Evolutionary conservation across 805 yeast species (phyloP).

Genomic region (Ogataea minuta): DNA sequence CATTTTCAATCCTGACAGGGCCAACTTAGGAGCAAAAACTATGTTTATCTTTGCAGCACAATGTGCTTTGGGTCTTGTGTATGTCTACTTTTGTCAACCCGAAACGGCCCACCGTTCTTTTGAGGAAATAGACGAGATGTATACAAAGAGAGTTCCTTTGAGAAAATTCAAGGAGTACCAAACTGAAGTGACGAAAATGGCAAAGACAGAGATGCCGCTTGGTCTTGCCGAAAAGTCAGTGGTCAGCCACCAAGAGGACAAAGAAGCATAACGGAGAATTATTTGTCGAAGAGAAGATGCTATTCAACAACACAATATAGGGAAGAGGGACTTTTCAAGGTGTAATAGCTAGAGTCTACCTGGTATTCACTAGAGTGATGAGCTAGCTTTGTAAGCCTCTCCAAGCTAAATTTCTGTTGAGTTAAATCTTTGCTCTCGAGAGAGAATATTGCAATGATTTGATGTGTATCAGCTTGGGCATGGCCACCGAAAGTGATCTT

Average conservation of each 20-base stretch:
- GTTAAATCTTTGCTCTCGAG: too few species aligned
- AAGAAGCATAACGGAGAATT: neutral
- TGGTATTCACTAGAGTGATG: too few species aligned
- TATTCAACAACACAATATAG: neutral
- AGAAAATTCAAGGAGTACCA: conserved; percentile 19
- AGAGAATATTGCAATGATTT: too few species aligned
- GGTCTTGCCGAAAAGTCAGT: neutral
- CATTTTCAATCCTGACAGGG: conserved; percentile 47
- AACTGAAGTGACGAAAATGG: conserved; percentile 5
- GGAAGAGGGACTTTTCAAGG: too few species aligned
- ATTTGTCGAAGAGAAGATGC: neutral
- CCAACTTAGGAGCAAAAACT: conserved; percentile 49
- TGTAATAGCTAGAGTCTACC: too few species aligned
- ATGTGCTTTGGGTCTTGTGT: conserved; percentile 32
- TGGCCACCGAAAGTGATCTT: too few species aligned
- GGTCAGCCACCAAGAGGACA: neutral
- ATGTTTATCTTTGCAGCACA: conserved; percentile 47
- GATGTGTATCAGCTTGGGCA: too few species aligned
- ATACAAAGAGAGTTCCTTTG: conserved; percentile 34
- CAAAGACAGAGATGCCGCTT: neutral
- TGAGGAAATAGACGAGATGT: conserved; percentile 59
- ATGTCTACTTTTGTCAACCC: conserved; percentile 54
- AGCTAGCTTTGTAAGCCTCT: too few species aligned
- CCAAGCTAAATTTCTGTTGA: too few species aligned
- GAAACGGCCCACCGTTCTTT: conserved; percentile 58